A percentile compares a stretch with the other conserved stretches of the same genome.
Conservation (phyloP, 129 eudicot species). For the Artemisia argyi region DNA sequence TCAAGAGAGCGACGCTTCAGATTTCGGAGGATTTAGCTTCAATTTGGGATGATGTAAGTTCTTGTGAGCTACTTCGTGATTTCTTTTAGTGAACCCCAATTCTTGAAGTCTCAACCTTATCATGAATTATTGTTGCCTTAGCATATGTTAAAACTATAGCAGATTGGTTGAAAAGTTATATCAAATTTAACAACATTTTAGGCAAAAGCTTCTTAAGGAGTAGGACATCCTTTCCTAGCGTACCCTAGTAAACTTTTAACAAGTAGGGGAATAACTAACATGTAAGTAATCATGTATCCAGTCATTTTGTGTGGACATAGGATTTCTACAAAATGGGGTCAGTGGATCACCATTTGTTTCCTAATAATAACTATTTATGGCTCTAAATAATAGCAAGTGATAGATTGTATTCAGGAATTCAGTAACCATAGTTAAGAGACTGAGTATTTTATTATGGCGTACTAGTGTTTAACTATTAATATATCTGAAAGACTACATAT, state of each 20-base stretch:
- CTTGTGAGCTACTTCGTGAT: conserved; percentile 14
- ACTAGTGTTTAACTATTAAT: too few species aligned
- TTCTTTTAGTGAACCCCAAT: background rate
- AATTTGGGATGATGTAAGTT: conserved; percentile 87
- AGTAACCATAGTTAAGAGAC: too few species aligned
- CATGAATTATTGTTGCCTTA: background rate
- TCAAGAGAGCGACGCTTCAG: conserved; percentile 62
- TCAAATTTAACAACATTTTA: background rate
- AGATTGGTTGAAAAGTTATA: conserved; percentile 11
- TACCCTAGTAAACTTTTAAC: background rate
- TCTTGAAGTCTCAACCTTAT: background rate
- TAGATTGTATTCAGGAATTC: too few species aligned
- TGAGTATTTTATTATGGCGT: too few species aligned
- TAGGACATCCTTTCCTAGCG: background rate
- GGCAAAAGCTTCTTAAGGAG: background rate
- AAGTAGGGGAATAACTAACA: conserved; percentile 15
- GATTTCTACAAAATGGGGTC: background rate
- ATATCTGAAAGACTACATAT: too few species aligned
- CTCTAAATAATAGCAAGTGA: too few species aligned
- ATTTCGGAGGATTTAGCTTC: conserved; percentile 67
- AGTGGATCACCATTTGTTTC: background rate
- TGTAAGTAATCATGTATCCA: background rate
- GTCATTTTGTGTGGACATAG: conserved; percentile 1
- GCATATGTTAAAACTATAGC: conserved; percentile 3
- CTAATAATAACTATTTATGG: too few species aligned